Conservation (phyloP, 164 flowering plant species). For the Platanus orientalis region DNA sequence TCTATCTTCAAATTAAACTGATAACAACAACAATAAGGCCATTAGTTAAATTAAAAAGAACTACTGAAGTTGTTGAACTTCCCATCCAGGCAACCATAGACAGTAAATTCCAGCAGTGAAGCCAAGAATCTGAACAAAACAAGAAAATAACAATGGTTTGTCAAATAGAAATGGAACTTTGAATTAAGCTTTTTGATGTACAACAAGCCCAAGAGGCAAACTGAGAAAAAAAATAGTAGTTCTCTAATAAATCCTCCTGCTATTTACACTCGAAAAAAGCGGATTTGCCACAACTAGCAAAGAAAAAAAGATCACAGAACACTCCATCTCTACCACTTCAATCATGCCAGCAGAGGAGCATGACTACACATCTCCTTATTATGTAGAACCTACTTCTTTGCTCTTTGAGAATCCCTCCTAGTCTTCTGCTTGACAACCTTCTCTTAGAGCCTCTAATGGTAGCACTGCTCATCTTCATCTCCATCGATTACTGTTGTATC, state of each 20-base stretch:
- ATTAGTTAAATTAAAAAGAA: too few relatives aligned
- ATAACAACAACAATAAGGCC: too few relatives aligned
- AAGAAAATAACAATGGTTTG: not conserved
- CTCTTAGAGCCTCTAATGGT: constrained; percentile 25
- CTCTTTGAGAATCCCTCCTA: constrained; percentile 31
- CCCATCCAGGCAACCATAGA: not conserved
- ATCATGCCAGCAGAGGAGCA: constrained; percentile 38
- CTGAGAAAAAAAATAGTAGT: not conserved
- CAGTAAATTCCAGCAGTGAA: too few relatives aligned
- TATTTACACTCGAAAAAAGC: not conserved
- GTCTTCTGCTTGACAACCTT: constrained; percentile 27
- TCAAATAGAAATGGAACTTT: not conserved
- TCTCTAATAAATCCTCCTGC: not conserved
- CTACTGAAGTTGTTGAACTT: too few relatives aligned
- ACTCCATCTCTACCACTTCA: constrained; percentile 3
- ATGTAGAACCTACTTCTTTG: constrained; percentile 37
- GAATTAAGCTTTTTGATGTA: not conserved
- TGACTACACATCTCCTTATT: constrained; percentile 33
- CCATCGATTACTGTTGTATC: not conserved
- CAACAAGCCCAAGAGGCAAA: not conserved
- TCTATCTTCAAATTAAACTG: too few relatives aligned
- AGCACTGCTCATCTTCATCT: constrained; percentile 26
- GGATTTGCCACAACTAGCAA: not conserved
- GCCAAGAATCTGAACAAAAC: not conserved
- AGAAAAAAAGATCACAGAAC: not conserved